Evolutionary conservation across 495 filamentous ascomycete genomes (phyloP).

Genomic region (Podospora sp.): DNA sequence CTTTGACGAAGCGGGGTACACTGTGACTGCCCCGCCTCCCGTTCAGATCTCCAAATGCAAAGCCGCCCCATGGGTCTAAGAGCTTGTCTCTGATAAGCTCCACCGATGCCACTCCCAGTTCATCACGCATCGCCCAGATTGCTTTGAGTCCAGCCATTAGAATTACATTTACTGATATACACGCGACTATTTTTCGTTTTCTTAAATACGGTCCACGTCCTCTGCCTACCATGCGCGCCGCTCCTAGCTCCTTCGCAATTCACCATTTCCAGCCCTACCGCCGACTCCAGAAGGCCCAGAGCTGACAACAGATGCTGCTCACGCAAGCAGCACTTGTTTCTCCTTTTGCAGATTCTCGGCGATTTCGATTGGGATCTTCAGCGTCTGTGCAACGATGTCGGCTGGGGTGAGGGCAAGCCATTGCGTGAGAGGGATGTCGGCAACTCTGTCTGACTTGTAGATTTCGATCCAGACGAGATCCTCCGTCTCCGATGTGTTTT

Average conservation of each 20-base stretch:
- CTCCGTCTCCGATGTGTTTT: constrained; percentile 63
- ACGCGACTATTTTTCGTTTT: not conserved
- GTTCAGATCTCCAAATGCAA: not conserved
- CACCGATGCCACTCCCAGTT: not conserved
- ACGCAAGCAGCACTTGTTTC: constrained; percentile 58
- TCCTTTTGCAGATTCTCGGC: constrained; percentile 63
- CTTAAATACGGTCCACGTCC: too few relatives aligned
- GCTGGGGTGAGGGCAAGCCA: constrained; percentile 66
- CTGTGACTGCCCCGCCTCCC: not conserved
- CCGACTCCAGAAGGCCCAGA: not conserved
- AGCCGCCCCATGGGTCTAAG: not conserved
- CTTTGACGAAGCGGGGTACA: too few relatives aligned
- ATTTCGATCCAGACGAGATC: constrained; percentile 67
- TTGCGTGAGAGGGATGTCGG: constrained; percentile 63
- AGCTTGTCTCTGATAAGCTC: not conserved
- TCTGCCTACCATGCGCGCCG: too few relatives aligned
- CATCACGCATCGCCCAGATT: too few relatives aligned
- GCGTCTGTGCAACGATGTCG: constrained; percentile 58
- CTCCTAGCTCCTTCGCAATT: too few relatives aligned
- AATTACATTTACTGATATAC: not conserved
- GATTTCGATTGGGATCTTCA: constrained; percentile 60
- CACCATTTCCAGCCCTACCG: not conserved
- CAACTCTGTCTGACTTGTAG: constrained; percentile 65
- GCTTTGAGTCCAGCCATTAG: not conserved
- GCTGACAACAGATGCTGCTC: not conserved